phyloP scores from a whole-genome alignment of 2,329 filamentous ascomycete genomes.

The Fusarium tuaranense region DNA sequence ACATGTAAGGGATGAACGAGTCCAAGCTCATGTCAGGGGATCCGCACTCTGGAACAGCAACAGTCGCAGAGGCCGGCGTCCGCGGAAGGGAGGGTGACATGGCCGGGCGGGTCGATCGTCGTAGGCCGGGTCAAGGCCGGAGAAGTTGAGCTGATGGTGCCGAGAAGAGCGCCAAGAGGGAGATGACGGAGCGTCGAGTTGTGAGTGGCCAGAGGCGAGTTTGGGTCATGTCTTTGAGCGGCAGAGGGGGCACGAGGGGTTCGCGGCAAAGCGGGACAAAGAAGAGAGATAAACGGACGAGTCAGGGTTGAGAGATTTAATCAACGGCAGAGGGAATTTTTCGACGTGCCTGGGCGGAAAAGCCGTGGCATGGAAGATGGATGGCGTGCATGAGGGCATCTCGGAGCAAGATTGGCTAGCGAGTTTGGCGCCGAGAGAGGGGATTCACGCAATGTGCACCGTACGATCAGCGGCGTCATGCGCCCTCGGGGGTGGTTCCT shows the following conservation, averaged over 20 bases:
- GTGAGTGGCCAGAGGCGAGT: background rate
- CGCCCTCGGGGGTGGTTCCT: constrained; percentile 11
- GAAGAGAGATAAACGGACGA: background rate
- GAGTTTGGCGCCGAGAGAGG: background rate
- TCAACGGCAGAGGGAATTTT: background rate
- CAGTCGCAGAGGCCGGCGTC: background rate
- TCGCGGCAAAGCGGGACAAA: background rate
- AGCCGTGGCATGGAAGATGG: background rate
- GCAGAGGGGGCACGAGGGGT: background rate
- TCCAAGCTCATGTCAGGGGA: constrained; percentile 4
- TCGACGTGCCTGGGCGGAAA: background rate
- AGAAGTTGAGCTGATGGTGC: background rate
- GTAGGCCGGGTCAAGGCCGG: background rate
- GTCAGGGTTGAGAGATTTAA: constrained; percentile 7
- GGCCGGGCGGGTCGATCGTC: constrained; percentile 1
- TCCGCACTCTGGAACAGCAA: constrained; percentile 7
- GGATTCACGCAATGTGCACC: background rate
- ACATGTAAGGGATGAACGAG: constrained; percentile 8
- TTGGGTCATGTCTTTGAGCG: background rate
- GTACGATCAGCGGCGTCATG: background rate
- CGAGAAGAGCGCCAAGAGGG: background rate
- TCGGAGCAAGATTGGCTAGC: background rate
- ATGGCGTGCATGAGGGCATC: background rate
- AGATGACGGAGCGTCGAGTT: background rate
- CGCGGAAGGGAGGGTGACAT: background rate